Evolutionary conservation across 2,329 filamentous ascomycete species (phyloP), one percentile per base, ranked within the genome.

Genomic region (Claviceps quebecensis): DNA sequence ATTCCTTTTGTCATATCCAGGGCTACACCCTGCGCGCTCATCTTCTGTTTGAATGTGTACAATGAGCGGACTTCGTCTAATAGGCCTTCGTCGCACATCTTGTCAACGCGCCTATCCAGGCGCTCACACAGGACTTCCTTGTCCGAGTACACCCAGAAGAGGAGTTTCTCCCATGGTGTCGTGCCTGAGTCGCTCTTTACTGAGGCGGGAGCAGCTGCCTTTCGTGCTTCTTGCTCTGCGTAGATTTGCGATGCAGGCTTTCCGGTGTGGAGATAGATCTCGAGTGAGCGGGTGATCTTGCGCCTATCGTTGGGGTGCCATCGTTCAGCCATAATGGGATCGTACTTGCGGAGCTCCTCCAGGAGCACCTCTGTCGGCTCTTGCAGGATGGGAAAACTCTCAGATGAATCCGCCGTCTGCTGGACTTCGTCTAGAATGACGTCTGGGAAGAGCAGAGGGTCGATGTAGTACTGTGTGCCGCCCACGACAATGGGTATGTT

Each of bases 241-340:
- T 98, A 98, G 1, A 95, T 78, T 22, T 95, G 84, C 0, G 89
- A 95, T 0, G 91, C 90, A 17, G 75, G 83, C 56, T 76, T 82
- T 1, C 91, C 90, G 0, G 87, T 95, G 45, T 82, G 81, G 7
- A 96, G 75, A 61, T 81, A 97, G 49, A 98, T 96, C 61, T 96
- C 86, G 3, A 98, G 74, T 1, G 90, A 95, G 5, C 90, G 81
- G 55, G 80, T 79, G 53, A 98, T 96, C 67, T 95, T 97, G 54
- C 93, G 81, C 45, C 81, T 74, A 62, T 98, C 93, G 45, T 90
- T 93, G 0, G 91, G 93, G 67, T 98, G 94, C 93, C 93, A 98
- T 52, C 84, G 76, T 45, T 82, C 77, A 0, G 91, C 94, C 85
- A 96, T 96, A 19, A 79, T 72, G 0, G 93, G 91, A 64, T 98